Base-by-base conservation (phyloP, 208 protist genomes). In the Trypanosoma boissoni region DNA sequence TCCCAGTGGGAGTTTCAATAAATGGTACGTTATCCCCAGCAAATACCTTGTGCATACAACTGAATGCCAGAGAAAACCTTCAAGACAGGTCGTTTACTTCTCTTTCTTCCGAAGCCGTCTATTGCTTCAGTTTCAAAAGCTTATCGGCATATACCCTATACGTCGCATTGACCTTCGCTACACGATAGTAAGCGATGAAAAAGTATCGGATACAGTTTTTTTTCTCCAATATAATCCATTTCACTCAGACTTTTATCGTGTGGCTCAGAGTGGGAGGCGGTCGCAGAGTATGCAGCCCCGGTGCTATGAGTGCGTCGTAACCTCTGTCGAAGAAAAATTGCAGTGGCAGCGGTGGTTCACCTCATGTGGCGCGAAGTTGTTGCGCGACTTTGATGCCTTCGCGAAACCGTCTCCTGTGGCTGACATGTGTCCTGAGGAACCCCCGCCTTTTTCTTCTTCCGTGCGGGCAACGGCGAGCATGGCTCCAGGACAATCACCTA, bases 271-370 rank as follows among this genome's bases (percentile, higher is more conserved):
- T n/a, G n/a, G n/a, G n/a, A n/a, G n/a, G n/a, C n/a, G n/a, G n/a
- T n/a, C n/a, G n/a, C n/a, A n/a, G n/a, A n/a, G n/a, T n/a, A n/a
- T n/a, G n/a, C n/a, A n/a, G n/a, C n/a, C n/a, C 2, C 42, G 20
- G 20, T 24, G 58, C 2, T 64, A 28, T 29, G 58, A 64, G 26
- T 53, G 58, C 36, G 9, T 53, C 1, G 12, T 27, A 6, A 4
- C 16, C 2, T 52, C 42, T 1, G 23, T 45, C 10, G 42, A 43
- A 42, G 58, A 64, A 42, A 64, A 64, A 36, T 20, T n/a, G 24
- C 23, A 50, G 21, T 64, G 58, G 43, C 58, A 56, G 43, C 16
- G 36, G 31, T 64, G 43, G 58, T 64, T 53, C 42, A 42, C 5
- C 4, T 14, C 23, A 10, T 27, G 48, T 34, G 58, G 58, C 14